Conservation (phyloP, 1,139 yeast genomes). For the Pichia terricola region DNA sequence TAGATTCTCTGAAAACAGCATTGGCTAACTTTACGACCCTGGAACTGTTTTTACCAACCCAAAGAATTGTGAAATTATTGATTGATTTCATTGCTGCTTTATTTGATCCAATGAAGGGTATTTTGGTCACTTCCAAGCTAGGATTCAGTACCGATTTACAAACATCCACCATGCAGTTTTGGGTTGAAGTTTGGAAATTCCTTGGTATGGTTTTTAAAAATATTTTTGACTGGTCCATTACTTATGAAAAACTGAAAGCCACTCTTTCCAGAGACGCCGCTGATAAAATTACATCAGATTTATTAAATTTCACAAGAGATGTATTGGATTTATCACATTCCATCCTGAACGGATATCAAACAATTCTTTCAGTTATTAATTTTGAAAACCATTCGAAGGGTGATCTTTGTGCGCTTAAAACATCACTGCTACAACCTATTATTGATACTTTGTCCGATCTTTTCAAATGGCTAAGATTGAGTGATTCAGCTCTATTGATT, state of each 20-base stretch:
- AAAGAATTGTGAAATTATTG: slow-evolving; percentile 56
- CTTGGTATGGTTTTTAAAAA: slow-evolving; percentile 57
- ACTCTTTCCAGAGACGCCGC: slow-evolving; percentile 12
- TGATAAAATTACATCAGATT: slow-evolving; percentile 16
- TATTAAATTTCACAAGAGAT: slow-evolving; percentile 61
- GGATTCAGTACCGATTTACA: slow-evolving; percentile 16
- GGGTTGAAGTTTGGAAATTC: slow-evolving; percentile 68
- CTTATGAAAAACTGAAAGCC: slow-evolving; percentile 20
- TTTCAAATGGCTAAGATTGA: slow-evolving; percentile 72
- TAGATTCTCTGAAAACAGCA: slow-evolving; percentile 13
- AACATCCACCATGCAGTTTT: slow-evolving; percentile 31
- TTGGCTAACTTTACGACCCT: slow-evolving; percentile 11
- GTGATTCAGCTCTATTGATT: slow-evolving; percentile 64
- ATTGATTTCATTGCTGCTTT: slow-evolving; percentile 65
- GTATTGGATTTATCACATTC: slow-evolving; percentile 69
- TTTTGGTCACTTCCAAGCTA: slow-evolving; percentile 26
- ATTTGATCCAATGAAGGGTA: slow-evolving; percentile 57
- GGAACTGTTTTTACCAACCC: slow-evolving; percentile 37
- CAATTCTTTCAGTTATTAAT: slow-evolving; percentile 35
- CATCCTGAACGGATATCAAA: slow-evolving; percentile 55
- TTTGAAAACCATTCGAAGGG: slow-evolving; percentile 11
- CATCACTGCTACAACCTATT: slow-evolving; percentile 28
- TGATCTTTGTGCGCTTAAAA: slow-evolving; percentile 10
- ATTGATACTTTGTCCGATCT: slow-evolving; percentile 49
- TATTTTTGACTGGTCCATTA: slow-evolving; percentile 54